These are phyloP conservation scores for Boletus pseudo-olivaceus DNA, from an alignment of 768 basidiomycete genomes.

Conservation along the genomic window DNA sequence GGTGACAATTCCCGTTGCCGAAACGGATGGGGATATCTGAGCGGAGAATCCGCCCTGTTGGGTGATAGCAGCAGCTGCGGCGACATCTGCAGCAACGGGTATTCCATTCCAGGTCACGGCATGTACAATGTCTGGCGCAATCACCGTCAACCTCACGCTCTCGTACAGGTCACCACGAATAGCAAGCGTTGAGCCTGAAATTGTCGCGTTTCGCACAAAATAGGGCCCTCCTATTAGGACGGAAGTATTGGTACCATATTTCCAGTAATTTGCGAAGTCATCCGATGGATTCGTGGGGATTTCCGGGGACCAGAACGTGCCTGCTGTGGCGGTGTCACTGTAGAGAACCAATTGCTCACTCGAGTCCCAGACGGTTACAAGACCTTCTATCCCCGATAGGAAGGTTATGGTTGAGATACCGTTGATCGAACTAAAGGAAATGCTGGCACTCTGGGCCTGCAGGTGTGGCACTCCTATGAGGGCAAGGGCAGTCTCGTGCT, in stretches of 20 bases:
- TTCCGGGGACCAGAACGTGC: conserved; percentile 74
- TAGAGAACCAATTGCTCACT: conserved; percentile 64
- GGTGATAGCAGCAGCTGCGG: conserved; percentile 28
- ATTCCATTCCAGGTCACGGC: conserved; percentile 73
- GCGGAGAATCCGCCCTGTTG: conserved; percentile 48
- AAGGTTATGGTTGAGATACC: conserved; percentile 48
- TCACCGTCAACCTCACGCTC: conserved; percentile 54
- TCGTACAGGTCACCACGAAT: conserved; percentile 68
- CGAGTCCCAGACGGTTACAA: conserved; percentile 65
- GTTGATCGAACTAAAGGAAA: conserved; percentile 25
- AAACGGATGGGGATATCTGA: conserved; percentile 35
- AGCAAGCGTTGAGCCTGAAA: conserved; percentile 48
- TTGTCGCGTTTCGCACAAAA: conserved; percentile 54
- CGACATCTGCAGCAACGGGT: conserved; percentile 35
- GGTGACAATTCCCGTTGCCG: conserved; percentile 32
- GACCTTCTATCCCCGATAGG: conserved; percentile 52
- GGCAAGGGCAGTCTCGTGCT: conserved; percentile 50
- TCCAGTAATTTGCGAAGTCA: conserved; percentile 61
- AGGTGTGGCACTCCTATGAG: conserved; percentile 47
- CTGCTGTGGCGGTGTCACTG: conserved; percentile 61
- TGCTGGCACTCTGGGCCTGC: conserved; percentile 20
- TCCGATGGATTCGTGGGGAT: conserved; percentile 40
- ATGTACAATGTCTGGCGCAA: conserved; percentile 52
- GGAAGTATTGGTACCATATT: conserved; percentile 67
- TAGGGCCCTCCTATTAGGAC: conserved; percentile 65